Percentiles rank a stretch among this genome's conserved stretches.
These are phyloP conservation scores for Fagopyrum tataricum DNA, from an alignment of 148 eudicot species.

Conservation along the genomic window DNA sequence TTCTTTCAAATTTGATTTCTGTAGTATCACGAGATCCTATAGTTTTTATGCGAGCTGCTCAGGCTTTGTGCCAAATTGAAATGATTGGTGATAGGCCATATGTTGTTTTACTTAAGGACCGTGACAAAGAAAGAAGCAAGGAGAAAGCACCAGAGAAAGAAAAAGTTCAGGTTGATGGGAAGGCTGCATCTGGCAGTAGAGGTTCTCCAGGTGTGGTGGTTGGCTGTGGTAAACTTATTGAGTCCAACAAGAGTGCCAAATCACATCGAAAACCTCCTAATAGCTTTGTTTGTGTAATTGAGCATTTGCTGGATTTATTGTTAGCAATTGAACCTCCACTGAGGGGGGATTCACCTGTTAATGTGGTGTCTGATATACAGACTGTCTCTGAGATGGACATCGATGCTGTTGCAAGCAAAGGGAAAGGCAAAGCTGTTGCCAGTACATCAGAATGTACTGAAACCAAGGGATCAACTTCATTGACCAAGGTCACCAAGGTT, in stretches of 20 bases:
- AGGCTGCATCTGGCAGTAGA: slow-evolving; percentile 33
- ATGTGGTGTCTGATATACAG: slow-evolving; percentile 25
- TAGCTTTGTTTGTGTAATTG: slow-evolving; percentile 75
- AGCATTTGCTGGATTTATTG: slow-evolving; percentile 71
- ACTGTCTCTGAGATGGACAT: slow-evolving; percentile 65
- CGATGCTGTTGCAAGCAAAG: slow-evolving; percentile 57
- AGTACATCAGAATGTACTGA: slow-evolving; percentile 43
- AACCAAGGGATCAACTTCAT: slow-evolving; percentile 60
- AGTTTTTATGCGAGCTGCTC: slow-evolving; percentile 85
- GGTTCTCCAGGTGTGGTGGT: slow-evolving; percentile 29
- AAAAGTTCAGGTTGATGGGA: slow-evolving; percentile 47
- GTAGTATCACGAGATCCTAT: slow-evolving; percentile 78
- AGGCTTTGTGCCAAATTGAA: slow-evolving; percentile 90
- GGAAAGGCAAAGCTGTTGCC: slow-evolving; percentile 84
- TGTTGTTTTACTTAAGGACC: slow-evolving; percentile 74
- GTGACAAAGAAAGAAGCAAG: slow-evolving; percentile 74
- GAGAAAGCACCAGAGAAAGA: slow-evolving; percentile 77
- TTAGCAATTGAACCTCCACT: slow-evolving; percentile 52
- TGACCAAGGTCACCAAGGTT: slow-evolving; percentile 75
- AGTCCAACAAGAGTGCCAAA: slow-evolving; percentile 56
- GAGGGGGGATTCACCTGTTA: slow-evolving; percentile 42
- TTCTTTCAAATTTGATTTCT: slow-evolving; percentile 57
- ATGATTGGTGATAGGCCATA: slow-evolving; percentile 94
- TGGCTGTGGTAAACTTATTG: slow-evolving; percentile 60
- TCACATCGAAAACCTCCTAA: slow-evolving; percentile 72